These are phyloP conservation scores for Bruguiera gymnorhiza DNA, from an alignment of 345 rosid genomes.

Conservation along the genomic window DNA sequence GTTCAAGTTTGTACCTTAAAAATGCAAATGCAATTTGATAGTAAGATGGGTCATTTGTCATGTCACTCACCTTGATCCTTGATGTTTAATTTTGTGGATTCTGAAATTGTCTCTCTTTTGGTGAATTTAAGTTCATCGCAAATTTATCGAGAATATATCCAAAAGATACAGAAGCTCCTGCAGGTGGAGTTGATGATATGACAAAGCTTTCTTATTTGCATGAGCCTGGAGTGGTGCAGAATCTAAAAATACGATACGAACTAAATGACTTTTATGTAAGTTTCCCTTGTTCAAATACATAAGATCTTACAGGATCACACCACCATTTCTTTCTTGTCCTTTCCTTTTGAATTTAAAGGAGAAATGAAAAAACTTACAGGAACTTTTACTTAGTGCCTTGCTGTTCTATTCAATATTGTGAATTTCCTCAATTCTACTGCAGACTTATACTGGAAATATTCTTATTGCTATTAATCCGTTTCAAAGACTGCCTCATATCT, in stretches of 20 bases:
- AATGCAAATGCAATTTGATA: no score
- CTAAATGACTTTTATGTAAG: slow-evolving; percentile 91
- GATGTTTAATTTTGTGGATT: not conserved
- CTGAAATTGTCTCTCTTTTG: not conserved
- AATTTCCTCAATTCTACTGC: slow-evolving; percentile 12
- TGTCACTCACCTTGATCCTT: not conserved
- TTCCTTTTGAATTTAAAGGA: no score
- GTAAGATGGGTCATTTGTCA: no score
- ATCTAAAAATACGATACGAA: slow-evolving; percentile 70
- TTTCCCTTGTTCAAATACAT: slow-evolving; percentile 8
- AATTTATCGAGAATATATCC: slow-evolving; percentile 69
- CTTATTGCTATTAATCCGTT: slow-evolving; percentile 85
- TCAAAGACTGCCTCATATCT: slow-evolving; percentile 86
- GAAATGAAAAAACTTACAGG: not conserved
- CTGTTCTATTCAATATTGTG: slow-evolving; percentile 1
- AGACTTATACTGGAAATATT: slow-evolving; percentile 88
- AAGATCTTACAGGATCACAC: not conserved
- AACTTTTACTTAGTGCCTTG: slow-evolving; percentile 3
- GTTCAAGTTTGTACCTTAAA: no score
- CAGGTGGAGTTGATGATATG: slow-evolving; percentile 98
- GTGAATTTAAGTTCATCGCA: slow-evolving; percentile 50
- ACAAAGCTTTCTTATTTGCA: slow-evolving; percentile 89
- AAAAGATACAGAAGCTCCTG: slow-evolving; percentile 84
- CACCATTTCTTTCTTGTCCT: not conserved
- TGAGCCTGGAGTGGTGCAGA: slow-evolving; percentile 91